A percentile compares a stretch with the other conserved stretches of the same genome.
Conservation (phyloP, 2,329 filamentous ascomycete genomes). For the Pseudogymnoascus sp. region DNA sequence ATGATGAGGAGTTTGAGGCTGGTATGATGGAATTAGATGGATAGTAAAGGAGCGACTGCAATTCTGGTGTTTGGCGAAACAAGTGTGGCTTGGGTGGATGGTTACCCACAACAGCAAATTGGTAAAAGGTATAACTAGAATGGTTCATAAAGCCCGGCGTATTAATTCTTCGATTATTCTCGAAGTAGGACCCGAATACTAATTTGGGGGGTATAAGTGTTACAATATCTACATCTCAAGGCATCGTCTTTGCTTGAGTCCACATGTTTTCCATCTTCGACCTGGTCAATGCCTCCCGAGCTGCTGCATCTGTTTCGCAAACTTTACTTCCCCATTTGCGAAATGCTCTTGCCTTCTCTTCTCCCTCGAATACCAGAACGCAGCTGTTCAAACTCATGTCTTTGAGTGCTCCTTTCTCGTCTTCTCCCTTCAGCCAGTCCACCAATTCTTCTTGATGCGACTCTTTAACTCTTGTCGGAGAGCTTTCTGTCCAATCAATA, state of each 20-base stretch:
- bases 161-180: neutral
- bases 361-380: conserved; percentile 80
- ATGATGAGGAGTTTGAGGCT: conserved; percentile 36
- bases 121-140: conserved; percentile 15
- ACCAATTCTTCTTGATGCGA: conserved; percentile 56
- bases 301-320: conserved; percentile 88
- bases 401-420: conserved; percentile 69
- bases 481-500: conserved; percentile 91
- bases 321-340: conserved; percentile 81
- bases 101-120: conserved; percentile 6
- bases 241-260: conserved; percentile 68
- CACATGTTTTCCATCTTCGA: conserved; percentile 94
- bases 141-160: neutral
- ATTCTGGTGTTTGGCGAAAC: conserved; percentile 4
- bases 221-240: conserved; percentile 7
- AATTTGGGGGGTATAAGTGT: neutral
- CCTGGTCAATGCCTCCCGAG: conserved; percentile 68
- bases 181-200: neutral
- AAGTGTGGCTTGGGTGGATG: neutral
- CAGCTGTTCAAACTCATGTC: conserved; percentile 79
- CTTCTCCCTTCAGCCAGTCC: conserved; percentile 71
- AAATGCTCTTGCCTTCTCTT: conserved; percentile 71
- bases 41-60: conserved; percentile 13
- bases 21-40: conserved; percentile 43
- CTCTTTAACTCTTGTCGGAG: conserved; percentile 54